phyloP scores from a whole-genome alignment of 169 alveolate species.

The Perkinsus marinus region DNA sequence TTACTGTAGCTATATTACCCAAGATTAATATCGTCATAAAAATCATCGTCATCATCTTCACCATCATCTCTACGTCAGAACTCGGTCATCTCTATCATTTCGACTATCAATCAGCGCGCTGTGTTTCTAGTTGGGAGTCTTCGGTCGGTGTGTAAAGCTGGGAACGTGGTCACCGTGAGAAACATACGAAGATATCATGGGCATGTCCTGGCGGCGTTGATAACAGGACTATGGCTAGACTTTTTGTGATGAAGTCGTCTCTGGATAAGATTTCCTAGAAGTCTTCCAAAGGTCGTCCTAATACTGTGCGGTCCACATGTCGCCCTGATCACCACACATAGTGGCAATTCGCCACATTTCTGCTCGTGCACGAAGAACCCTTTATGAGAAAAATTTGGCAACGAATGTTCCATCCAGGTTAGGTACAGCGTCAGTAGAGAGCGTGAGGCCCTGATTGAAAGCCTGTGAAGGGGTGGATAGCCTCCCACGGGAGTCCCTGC shows the following conservation, averaged over 20 bases:
- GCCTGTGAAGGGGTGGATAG: neutral
- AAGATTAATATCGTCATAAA: neutral
- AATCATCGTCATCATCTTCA: neutral
- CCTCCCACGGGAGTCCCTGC: neutral
- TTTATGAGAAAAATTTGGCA: too few relatives aligned
- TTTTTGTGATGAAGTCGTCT: neutral
- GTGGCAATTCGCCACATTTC: too few relatives aligned
- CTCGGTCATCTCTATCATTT: neutral
- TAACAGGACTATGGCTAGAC: neutral
- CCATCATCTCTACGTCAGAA: neutral
- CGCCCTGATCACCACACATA: too few relatives aligned
- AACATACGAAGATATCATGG: neutral
- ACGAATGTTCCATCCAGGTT: too few relatives aligned
- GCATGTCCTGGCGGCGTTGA: neutral
- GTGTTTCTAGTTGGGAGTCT: neutral
- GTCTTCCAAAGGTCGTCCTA: neutral
- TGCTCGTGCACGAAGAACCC: neutral
- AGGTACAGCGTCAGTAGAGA: neutral
- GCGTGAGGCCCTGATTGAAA: neutral
- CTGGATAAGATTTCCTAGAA: neutral
- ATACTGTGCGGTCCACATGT: neutral
- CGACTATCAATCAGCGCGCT: neutral
- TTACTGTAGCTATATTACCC: neutral
- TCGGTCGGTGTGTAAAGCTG: neutral
- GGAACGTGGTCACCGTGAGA: too few relatives aligned